Evolutionary conservation across 495 filamentous ascomycete genomes (phyloP).

Genomic region (Neurospora tetraspora): DNA sequence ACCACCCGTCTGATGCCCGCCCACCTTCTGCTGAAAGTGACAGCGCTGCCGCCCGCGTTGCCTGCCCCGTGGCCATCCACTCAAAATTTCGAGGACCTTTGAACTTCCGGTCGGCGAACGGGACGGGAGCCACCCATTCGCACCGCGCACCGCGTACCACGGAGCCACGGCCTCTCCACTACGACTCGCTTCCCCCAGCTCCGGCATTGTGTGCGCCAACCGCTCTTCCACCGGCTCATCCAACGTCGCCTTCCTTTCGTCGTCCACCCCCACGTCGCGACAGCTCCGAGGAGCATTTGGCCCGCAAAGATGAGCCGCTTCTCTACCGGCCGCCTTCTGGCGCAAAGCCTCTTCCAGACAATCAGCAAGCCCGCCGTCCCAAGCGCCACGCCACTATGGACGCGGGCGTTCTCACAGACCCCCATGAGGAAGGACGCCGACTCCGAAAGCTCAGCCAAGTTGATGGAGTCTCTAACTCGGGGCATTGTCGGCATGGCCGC

Average conservation of each 20-base stretch:
- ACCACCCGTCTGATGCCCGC: background rate
- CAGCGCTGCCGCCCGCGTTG: background rate
- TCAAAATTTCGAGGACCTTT: background rate
- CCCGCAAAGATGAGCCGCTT: conserved; percentile 31
- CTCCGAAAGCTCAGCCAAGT: background rate
- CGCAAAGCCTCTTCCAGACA: conserved; percentile 25
- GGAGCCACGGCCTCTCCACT: background rate
- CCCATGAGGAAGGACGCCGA: background rate
- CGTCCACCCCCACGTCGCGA: background rate
- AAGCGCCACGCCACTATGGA: conserved; percentile 19
- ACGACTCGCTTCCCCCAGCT: background rate
- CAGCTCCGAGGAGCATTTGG: conserved; percentile 3
- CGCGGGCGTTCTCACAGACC: conserved; percentile 35
- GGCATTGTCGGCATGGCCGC: background rate
- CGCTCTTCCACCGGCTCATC: background rate
- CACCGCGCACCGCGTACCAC: background rate
- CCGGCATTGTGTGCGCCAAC: background rate
- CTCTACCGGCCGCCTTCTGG: conserved; percentile 34
- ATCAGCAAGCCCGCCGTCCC: conserved; percentile 16
- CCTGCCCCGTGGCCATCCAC: background rate
- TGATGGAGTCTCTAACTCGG: conserved; percentile 4
- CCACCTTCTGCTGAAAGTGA: background rate
- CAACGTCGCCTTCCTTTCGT: background rate
- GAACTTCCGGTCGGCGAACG: background rate
- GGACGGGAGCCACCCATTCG: background rate